These are phyloP conservation scores for Aeminium ludgeri DNA, from an alignment of 495 filamentous ascomycete species.

Conservation along the genomic window DNA sequence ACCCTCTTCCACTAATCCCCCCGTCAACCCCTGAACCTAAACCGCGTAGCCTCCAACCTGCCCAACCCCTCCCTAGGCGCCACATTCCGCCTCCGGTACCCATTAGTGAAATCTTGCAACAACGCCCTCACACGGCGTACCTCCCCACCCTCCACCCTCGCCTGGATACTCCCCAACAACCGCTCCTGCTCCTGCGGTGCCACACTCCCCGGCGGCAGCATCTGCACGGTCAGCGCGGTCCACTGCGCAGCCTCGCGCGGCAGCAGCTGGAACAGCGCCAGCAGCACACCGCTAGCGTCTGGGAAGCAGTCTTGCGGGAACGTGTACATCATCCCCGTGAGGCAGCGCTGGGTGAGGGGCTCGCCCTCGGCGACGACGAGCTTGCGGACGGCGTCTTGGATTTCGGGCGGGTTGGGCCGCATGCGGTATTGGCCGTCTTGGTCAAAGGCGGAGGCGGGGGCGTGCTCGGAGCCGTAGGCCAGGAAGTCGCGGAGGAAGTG, in stretches of 20 bases:
- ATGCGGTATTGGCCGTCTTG: conserved; percentile 26
- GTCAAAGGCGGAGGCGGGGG: conserved; percentile 53
- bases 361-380: conserved; percentile 59
- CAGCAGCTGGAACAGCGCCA: conserved; percentile 73
- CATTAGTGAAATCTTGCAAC: conserved; percentile 90
- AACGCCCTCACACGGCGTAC: conserved; percentile 66
- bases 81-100: conserved; percentile 81
- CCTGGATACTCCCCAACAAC: conserved; percentile 30
- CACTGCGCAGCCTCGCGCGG: conserved; percentile 60
- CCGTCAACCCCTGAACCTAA: conserved; percentile 44
- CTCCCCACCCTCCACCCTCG: conserved; percentile 51
- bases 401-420: conserved; percentile 23
- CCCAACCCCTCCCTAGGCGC: conserved; percentile 85
- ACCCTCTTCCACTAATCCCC: not conserved
- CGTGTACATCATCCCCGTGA: conserved; percentile 97
- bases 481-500: conserved; percentile 91
- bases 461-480: conserved; percentile 64
- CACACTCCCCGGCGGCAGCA: conserved; percentile 70
- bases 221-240: conserved; percentile 64
- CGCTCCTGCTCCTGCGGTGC: conserved; percentile 37
- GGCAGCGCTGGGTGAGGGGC: conserved; percentile 60
- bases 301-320: conserved; percentile 91
- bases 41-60: conserved; percentile 63
- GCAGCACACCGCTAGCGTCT: conserved; percentile 79
- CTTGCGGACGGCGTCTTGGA: conserved; percentile 45